A percentile compares a stretch with the other conserved stretches of the same genome.
phyloP scores from a whole-genome alignment of 768 basidiomycete genomes.

The Russula griseocarnosa region DNA sequence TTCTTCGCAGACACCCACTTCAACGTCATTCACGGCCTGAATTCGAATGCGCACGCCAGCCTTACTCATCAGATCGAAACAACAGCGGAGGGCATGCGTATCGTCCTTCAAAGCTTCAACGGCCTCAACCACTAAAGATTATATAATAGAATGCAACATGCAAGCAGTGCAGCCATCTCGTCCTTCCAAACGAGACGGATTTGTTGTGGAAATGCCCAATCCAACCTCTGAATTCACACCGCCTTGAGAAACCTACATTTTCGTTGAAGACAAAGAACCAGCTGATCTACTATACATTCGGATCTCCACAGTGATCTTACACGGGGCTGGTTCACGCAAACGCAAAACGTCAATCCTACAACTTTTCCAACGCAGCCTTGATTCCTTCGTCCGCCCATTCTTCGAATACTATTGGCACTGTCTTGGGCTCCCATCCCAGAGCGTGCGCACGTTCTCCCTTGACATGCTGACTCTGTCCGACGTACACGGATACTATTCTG shows the following conservation, averaged over 20 bases:
- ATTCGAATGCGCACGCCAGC: too few species aligned
- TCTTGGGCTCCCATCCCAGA: neutral
- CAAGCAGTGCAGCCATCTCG: too few species aligned
- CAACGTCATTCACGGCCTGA: constrained; percentile 54
- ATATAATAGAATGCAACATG: too few species aligned
- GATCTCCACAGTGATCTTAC: neutral
- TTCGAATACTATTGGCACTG: neutral
- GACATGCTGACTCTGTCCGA: neutral
- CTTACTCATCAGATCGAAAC: too few species aligned
- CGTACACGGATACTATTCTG: neutral
- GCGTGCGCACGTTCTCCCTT: neutral
- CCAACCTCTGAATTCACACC: too few species aligned
- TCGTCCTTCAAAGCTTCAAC: too few species aligned
- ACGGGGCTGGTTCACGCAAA: too few species aligned
- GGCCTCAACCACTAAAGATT: too few species aligned
- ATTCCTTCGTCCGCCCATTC: neutral
- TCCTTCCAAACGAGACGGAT: too few species aligned
- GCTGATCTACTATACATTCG: neutral
- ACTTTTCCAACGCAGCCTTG: neutral
- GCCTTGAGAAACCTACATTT: neutral
- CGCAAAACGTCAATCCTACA: neutral
- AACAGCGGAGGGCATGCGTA: neutral
- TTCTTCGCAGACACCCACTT: constrained; percentile 48
- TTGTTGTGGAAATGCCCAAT: too few species aligned
- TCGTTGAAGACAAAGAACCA: neutral